Percentiles rank a stretch among this genome's conserved stretches.
phyloP scores from a whole-genome alignment of 2,329 filamentous ascomycete genomes.

The Aspergillus phoenicis region DNA sequence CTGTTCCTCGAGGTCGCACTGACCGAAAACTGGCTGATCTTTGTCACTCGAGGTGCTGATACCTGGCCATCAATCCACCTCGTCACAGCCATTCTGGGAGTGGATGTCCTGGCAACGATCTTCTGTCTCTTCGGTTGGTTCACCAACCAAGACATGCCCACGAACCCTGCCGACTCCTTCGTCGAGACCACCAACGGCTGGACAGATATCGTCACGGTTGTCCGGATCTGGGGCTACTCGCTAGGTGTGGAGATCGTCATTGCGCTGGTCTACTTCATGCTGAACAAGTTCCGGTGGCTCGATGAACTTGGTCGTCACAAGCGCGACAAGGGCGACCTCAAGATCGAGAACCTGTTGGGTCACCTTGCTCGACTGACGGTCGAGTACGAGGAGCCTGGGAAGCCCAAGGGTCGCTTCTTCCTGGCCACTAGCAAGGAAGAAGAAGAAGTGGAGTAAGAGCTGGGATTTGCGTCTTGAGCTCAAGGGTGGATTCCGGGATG shows the following conservation, averaged over 20 bases:
- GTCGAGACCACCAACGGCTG: slow-evolving; percentile 54
- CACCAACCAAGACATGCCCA: slow-evolving; percentile 52
- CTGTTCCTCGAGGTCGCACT: slow-evolving; percentile 89
- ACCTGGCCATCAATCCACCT: slow-evolving; percentile 76
- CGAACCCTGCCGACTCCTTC: slow-evolving; percentile 29
- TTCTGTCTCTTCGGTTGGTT: slow-evolving; percentile 79
- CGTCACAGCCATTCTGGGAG: slow-evolving; percentile 68
- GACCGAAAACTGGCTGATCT: slow-evolving; percentile 95
- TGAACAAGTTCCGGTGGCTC: slow-evolving; percentile 50
- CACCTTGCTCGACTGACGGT: slow-evolving; percentile 53
- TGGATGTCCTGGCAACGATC: slow-evolving; percentile 71
- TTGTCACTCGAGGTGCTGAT: slow-evolving; percentile 82
- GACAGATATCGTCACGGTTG: slow-evolving; percentile 59
- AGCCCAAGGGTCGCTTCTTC: slow-evolving; percentile 46
- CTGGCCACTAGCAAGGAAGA: slow-evolving; percentile 48
- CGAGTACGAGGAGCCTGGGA: slow-evolving; percentile 53
- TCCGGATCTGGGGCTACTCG: slow-evolving; percentile 55
- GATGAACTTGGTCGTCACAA: slow-evolving; percentile 52
- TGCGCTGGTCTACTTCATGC: slow-evolving; percentile 53
- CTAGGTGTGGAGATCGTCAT: slow-evolving; percentile 55
- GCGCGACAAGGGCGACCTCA: slow-evolving; percentile 51
- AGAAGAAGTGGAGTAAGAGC: slow-evolving; percentile 44
- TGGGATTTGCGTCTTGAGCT: neutral
- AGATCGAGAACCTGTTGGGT: slow-evolving; percentile 54
- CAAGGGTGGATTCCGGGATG: neutral